Evolutionary conservation across 495 filamentous ascomycete genomes (phyloP).

Genomic region (Penicillium bialowiezense): DNA sequence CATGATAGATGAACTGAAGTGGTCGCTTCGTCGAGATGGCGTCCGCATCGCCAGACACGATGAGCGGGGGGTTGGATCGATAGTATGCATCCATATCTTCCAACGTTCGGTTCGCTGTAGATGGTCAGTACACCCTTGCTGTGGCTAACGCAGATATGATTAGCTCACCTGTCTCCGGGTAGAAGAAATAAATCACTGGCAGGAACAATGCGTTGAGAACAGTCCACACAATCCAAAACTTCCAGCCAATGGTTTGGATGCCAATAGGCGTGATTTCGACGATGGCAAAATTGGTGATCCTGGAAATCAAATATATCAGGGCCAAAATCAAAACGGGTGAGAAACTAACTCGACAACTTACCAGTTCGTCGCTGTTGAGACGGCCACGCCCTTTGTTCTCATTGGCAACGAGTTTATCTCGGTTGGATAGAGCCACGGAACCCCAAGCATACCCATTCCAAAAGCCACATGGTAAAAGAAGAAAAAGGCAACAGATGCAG

Average conservation of each 20-base stretch:
- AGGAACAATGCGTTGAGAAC: slow-evolving; percentile 18
- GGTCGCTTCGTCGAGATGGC: slow-evolving; percentile 23
- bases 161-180: slow-evolving; percentile 15
- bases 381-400: slow-evolving; percentile 36
- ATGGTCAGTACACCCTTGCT: too few species aligned
- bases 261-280: slow-evolving; percentile 9
- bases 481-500: slow-evolving; percentile 28
- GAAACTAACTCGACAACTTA: too few species aligned
- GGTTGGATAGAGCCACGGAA: slow-evolving; percentile 27
- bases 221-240: slow-evolving; percentile 8
- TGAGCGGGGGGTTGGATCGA: not conserved
- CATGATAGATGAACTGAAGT: slow-evolving; percentile 25
- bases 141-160: too few species aligned
- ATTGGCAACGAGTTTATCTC: slow-evolving; percentile 39
- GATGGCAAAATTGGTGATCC: slow-evolving; percentile 2
- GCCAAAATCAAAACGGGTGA: too few species aligned
- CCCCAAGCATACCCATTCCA: slow-evolving; percentile 30
- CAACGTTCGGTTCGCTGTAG: not conserved
- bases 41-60: slow-evolving; percentile 34
- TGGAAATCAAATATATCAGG: not conserved
- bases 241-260: slow-evolving; percentile 7
- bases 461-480: slow-evolving; percentile 50
- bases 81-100: not conserved
- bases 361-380: slow-evolving; percentile 37
- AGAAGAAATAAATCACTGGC: slow-evolving; percentile 30